Conservation (phyloP, 495 filamentous ascomycete genomes). For the Daldinia vernicosa region DNA sequence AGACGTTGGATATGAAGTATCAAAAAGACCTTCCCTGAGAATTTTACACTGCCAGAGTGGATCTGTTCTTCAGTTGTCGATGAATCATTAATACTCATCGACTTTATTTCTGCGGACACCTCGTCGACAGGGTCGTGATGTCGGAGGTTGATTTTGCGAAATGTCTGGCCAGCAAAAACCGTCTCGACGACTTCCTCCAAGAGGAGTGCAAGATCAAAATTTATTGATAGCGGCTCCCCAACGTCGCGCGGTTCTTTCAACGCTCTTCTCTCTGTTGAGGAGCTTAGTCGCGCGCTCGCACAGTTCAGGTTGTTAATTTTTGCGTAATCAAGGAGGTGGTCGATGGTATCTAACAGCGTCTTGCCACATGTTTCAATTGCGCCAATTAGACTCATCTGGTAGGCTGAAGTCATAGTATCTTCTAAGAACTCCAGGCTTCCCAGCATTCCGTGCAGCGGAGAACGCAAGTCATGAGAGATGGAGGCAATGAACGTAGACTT, state of each 20-base stretch:
- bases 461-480: conserved; percentile 80
- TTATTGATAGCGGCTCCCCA: conserved; percentile 11
- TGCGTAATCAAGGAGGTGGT: conserved; percentile 74
- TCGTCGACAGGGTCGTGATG: conserved; percentile 33
- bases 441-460: conserved; percentile 79
- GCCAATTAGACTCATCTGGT: conserved; percentile 71
- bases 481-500: conserved; percentile 78
- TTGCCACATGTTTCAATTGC: conserved; percentile 79
- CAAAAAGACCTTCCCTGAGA: conserved; percentile 36
- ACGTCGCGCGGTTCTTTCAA: conserved; percentile 8
- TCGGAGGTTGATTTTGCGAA: conserved; percentile 40
- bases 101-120: conserved; percentile 15
- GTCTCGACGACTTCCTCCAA: conserved; percentile 69
- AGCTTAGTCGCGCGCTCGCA: conserved; percentile 1
- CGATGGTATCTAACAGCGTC: conserved; percentile 81
- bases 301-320: conserved; percentile 66
- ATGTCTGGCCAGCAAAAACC: conserved; percentile 61
- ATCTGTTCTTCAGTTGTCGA: conserved; percentile 31
- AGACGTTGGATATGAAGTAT: conserved; percentile 37
- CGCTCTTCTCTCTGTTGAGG: neutral
- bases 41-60: conserved; percentile 35
- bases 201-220: conserved; percentile 54
- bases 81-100: conserved; percentile 20
- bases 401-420: conserved; percentile 59
- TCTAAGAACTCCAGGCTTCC: conserved; percentile 76